A percentile compares a stretch with the other conserved stretches of the same genome.
Conservation (phyloP, 2,329 filamentous ascomycete genomes). For the Meredithiella fracta region DNA sequence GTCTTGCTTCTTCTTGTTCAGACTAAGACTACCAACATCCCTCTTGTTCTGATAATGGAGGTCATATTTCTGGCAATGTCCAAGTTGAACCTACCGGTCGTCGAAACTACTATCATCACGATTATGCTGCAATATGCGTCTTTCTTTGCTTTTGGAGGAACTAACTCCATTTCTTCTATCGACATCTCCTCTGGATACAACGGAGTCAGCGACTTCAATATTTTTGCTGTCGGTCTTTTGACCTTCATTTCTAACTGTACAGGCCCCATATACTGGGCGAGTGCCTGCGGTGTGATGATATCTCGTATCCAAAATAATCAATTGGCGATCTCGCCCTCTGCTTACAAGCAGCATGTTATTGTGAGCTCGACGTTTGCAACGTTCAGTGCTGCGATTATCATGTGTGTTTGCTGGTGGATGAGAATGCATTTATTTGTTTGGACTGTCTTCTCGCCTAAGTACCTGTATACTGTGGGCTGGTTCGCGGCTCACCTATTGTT, state of each 20-base stretch:
- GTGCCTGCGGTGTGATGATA: constrained; percentile 44
- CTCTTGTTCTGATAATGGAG: constrained; percentile 63
- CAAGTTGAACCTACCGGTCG: constrained; percentile 29
- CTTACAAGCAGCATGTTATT: constrained; percentile 33
- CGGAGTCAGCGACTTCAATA: constrained; percentile 65
- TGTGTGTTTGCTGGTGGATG: constrained; percentile 72
- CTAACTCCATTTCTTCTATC: constrained; percentile 89
- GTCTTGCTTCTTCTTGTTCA: constrained; percentile 74
- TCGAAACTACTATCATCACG: constrained; percentile 50
- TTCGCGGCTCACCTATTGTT: constrained; percentile 65
- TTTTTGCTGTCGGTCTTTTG: constrained; percentile 62
- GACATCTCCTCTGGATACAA: constrained; percentile 94
- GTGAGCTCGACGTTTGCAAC: constrained; percentile 56
- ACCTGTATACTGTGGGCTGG: constrained; percentile 85
- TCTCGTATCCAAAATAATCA: constrained; percentile 21
- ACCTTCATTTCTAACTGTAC: constrained; percentile 88
- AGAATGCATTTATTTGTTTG: constrained; percentile 91
- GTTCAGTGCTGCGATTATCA: constrained; percentile 52
- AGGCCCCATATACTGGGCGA: constrained; percentile 74
- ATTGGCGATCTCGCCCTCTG: constrained; percentile 15
- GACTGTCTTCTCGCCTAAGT: constrained; percentile 97
- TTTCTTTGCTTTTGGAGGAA: constrained; percentile 83
- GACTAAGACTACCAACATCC: constrained; percentile 69
- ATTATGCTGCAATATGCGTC: constrained; percentile 64
- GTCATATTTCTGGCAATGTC: constrained; percentile 36